Percentiles rank a stretch among this genome's conserved stretches.
phyloP scores from a whole-genome alignment of 2,329 filamentous ascomycete species.

The Paracoccidioides lutzii region DNA sequence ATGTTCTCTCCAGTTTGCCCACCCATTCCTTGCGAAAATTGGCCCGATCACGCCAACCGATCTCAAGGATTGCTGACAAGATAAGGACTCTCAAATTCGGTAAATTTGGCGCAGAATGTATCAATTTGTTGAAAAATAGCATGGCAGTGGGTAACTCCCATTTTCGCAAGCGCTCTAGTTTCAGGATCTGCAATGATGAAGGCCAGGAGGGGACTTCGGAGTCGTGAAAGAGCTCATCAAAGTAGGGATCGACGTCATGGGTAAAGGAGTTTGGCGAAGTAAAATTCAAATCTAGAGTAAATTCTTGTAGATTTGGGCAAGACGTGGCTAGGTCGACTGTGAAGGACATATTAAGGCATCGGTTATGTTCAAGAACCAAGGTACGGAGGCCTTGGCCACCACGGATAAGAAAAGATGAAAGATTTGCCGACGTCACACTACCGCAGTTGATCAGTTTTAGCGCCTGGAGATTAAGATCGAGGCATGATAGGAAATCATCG shows the following conservation, averaged over 20 bases:
- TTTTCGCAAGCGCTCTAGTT: constrained; percentile 64
- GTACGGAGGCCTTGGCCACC: constrained; percentile 56
- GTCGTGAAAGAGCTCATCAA: constrained; percentile 48
- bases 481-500: constrained; percentile 50
- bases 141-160: constrained; percentile 59
- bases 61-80: constrained; percentile 66
- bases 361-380: constrained; percentile 65
- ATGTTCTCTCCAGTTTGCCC: constrained; percentile 47
- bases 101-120: constrained; percentile 55
- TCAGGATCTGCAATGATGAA: constrained; percentile 52
- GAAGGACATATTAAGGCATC: constrained; percentile 63
- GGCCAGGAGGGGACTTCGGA: constrained; percentile 67
- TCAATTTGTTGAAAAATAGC: constrained; percentile 65
- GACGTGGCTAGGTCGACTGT: constrained; percentile 50
- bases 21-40: constrained; percentile 69
- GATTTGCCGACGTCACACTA: constrained; percentile 53
- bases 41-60: constrained; percentile 67
- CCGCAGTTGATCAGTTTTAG: constrained; percentile 71
- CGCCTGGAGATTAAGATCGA: constrained; percentile 53
- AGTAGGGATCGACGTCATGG: constrained; percentile 62
- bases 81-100: constrained; percentile 55
- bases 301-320: constrained; percentile 57
- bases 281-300: constrained; percentile 67
- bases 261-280: constrained; percentile 31
- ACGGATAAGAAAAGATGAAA: constrained; percentile 52